Evolutionary conservation across 331 rosid genomes (phyloP).

Genomic region (Acacia concinna): DNA sequence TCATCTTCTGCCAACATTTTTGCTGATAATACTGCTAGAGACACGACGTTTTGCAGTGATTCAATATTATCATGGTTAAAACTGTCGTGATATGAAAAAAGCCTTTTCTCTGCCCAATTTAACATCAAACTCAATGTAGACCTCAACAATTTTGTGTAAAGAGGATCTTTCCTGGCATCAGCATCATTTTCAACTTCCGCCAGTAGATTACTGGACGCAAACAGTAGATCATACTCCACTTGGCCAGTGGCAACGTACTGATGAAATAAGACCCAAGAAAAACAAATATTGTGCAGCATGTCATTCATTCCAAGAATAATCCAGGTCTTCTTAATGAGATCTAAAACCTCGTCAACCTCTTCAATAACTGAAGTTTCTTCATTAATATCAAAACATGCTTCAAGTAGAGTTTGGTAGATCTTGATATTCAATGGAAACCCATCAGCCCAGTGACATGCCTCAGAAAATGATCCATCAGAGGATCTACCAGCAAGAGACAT

Average conservation of each 20-base stretch:
- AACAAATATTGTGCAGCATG: slow-evolving; percentile 78
- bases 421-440: slow-evolving; percentile 89
- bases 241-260: slow-evolving; percentile 83
- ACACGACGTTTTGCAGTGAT: slow-evolving; percentile 78
- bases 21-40: slow-evolving; percentile 79
- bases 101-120: slow-evolving; percentile 93
- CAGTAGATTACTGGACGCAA: slow-evolving; percentile 76
- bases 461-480: slow-evolving; percentile 67
- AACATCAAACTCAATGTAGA: slow-evolving; percentile 63
- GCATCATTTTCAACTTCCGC: slow-evolving; percentile 83
- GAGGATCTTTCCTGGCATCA: slow-evolving; percentile 56
- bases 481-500: slow-evolving; percentile 82
- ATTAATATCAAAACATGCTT: slow-evolving; percentile 75
- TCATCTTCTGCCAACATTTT: slow-evolving; percentile 76
- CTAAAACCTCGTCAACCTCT: slow-evolving; percentile 92
- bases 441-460: slow-evolving; percentile 92
- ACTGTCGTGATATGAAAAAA: slow-evolving; percentile 78
- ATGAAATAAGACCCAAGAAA: slow-evolving; percentile 91
- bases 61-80: slow-evolving; percentile 71
- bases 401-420: slow-evolving; percentile 81
- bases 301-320: slow-evolving; percentile 80
- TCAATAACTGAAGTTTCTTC: slow-evolving; percentile 74
- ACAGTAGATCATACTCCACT: slow-evolving; percentile 77
- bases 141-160: slow-evolving; percentile 57
- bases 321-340: slow-evolving; percentile 97